Conservation (phyloP, 805 yeast genomes). For the Kockiozyma suomiensis region DNA sequence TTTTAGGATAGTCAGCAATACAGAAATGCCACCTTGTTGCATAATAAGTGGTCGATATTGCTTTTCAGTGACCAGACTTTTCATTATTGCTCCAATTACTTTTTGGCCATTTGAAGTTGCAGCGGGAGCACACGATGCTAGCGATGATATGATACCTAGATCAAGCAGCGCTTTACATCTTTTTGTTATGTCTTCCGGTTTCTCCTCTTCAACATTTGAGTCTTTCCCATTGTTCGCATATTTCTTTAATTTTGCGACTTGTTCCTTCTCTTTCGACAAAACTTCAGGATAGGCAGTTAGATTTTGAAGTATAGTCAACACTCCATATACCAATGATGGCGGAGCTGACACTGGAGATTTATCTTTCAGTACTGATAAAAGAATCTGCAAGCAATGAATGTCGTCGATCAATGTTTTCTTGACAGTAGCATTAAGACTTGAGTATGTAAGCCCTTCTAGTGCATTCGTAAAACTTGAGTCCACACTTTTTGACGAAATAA, state of each 20-base stretch:
- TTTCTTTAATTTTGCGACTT: slow-evolving; percentile 36
- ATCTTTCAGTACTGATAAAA: slow-evolving; percentile 29
- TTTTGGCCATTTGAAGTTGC: slow-evolving; percentile 36
- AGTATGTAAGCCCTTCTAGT: slow-evolving; percentile 45
- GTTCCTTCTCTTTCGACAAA: slow-evolving; percentile 40
- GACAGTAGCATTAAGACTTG: slow-evolving; percentile 41
- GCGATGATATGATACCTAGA: slow-evolving; percentile 33
- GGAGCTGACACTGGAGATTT: not conserved
- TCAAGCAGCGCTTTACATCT: slow-evolving; percentile 39
- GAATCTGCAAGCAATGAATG: slow-evolving; percentile 30
- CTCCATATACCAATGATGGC: slow-evolving; percentile 41
- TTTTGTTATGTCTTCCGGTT: slow-evolving; percentile 32
- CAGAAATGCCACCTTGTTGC: slow-evolving; percentile 44
- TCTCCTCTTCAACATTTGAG: slow-evolving; percentile 34
- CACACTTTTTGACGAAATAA: slow-evolving; percentile 21
- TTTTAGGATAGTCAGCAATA: slow-evolving; percentile 27
- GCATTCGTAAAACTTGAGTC: slow-evolving; percentile 20
- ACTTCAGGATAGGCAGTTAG: slow-evolving; percentile 42
- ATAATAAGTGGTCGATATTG: slow-evolving; percentile 38
- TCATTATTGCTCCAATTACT: slow-evolving; percentile 38
- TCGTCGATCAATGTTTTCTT: slow-evolving; percentile 36
- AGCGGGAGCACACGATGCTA: slow-evolving; percentile 31
- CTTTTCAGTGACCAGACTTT: slow-evolving; percentile 40
- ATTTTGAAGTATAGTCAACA: slow-evolving; percentile 40
- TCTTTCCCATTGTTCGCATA: slow-evolving; percentile 39